phyloP scores from a whole-genome alignment of 2,329 filamentous ascomycete species.

The Apiospora pterosperma region DNA sequence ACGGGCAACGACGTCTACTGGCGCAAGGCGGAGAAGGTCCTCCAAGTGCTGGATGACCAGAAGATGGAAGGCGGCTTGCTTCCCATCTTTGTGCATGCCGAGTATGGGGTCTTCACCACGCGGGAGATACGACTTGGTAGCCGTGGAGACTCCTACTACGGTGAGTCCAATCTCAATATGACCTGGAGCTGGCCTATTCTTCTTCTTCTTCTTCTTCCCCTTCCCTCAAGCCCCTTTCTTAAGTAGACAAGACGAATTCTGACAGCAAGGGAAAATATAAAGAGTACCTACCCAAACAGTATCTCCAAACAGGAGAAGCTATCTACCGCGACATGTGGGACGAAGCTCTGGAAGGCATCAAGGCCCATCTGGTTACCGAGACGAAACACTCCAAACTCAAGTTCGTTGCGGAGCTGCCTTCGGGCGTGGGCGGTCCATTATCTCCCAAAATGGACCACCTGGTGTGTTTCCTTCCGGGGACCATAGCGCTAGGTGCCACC shows the following conservation, averaged over 20 bases:
- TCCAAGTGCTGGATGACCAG: slow-evolving; percentile 85
- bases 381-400: slow-evolving; percentile 76
- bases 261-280: neutral
- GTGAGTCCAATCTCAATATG: neutral
- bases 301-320: slow-evolving; percentile 76
- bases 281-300: slow-evolving; percentile 96
- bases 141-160: slow-evolving; percentile 95
- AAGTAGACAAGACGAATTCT: neutral
- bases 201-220: neutral
- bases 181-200: neutral
- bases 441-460: slow-evolving; percentile 96
- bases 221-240: neutral
- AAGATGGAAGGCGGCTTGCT: slow-evolving; percentile 76
- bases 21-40: slow-evolving; percentile 87
- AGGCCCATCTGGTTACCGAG: slow-evolving; percentile 90
- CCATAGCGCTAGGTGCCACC: slow-evolving; percentile 85
- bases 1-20: slow-evolving; percentile 92
- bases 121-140: slow-evolving; percentile 88
- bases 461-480: slow-evolving; percentile 95
- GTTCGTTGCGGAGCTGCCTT: slow-evolving; percentile 80
- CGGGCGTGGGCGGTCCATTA: slow-evolving; percentile 63
- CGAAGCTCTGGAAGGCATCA: slow-evolving; percentile 77
- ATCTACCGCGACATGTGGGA: slow-evolving; percentile 95
- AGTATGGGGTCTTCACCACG: slow-evolving; percentile 74
- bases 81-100: slow-evolving; percentile 85